Evolutionary conservation across 1,284 basidiomycete genomes (phyloP).

Genomic region (Uromyces viciae-fabae): DNA sequence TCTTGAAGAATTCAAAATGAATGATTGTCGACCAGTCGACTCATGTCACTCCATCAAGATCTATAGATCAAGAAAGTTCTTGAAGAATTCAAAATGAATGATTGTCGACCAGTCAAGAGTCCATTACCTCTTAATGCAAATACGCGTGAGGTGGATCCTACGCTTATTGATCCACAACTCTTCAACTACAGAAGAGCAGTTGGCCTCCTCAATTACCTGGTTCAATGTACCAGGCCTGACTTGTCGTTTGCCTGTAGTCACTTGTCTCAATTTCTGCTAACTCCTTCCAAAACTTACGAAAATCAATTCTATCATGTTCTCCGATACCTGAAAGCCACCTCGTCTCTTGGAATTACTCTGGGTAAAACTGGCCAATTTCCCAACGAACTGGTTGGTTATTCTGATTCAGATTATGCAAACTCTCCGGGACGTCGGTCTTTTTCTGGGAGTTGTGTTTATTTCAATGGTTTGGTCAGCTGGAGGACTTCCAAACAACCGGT

Average conservation of each 20-base stretch:
- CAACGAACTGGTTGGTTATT: neutral
- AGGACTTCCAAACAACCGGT: neutral
- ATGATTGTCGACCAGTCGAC: neutral
- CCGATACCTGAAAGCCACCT: neutral
- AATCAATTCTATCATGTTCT: neutral
- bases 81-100: neutral
- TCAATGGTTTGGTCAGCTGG: neutral
- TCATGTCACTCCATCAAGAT: neutral
- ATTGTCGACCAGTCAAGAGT: neutral
- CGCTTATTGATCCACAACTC: neutral
- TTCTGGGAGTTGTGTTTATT: neutral
- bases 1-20: neutral
- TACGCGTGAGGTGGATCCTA: neutral
- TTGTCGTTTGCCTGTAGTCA: neutral
- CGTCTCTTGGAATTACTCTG: neutral
- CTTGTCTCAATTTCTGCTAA: neutral
- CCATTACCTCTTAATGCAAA: neutral
- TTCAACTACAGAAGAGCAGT: neutral
- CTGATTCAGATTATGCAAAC: neutral
- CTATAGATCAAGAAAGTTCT: neutral
- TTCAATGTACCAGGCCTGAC: constrained; percentile 9
- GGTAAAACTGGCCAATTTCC: neutral
- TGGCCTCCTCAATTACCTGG: neutral
- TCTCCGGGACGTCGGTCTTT: neutral
- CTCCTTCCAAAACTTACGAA: neutral